Base-by-base conservation (phyloP, 1,284 basidiomycete species). In the Lentinula novae-zelandiae region DNA sequence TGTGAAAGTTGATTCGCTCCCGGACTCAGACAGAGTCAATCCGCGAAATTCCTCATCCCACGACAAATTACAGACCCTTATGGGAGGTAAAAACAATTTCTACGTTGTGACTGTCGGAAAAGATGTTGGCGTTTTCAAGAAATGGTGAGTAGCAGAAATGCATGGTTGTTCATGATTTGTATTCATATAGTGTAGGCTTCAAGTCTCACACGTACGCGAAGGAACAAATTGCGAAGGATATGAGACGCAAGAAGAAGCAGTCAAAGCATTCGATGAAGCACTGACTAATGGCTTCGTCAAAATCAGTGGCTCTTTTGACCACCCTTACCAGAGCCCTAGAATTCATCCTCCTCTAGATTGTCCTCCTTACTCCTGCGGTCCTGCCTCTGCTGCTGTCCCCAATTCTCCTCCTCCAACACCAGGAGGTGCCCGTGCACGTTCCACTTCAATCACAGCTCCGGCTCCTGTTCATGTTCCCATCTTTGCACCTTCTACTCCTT, bases 41-140 rank as follows among this genome's bases (percentile, higher is more conserved):
- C 6, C 6, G 20, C 9, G 31, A 9, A 15, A 54, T 33, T 39
- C 10, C 2, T 27, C 27, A 3, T 27, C 27, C 27, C 27, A 27
- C 27, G 27, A 27, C 27, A 27, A 27, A 27, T 27, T 27, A 27
- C 27, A 27, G 27, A 27, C 27, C 27, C 3, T 27, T 4, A 27
- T 27, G 49, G 34, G 46, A 82, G 80, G 80, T 69, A 27, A 27
- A 27, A 27, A 72, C 36, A 72, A 73, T 55, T 82, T 75, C 67
- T 80, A 84, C 57, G 75, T 76, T 31, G 81, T 86, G 9, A 75
- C 70, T 13, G 71, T 73, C 12, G 83, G 84, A 44, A 76, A 60
- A 15, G 58, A 70, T 15, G 75, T 78, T 5, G 82, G 83, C 1
- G 72, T 84, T 36, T 84, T 78, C 63, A 61, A 67, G 4, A 70